Percentiles rank a stretch among this genome's conserved stretches.
Conservation (phyloP, 2,329 filamentous ascomycete genomes). For the Ophiostoma sp. region DNA sequence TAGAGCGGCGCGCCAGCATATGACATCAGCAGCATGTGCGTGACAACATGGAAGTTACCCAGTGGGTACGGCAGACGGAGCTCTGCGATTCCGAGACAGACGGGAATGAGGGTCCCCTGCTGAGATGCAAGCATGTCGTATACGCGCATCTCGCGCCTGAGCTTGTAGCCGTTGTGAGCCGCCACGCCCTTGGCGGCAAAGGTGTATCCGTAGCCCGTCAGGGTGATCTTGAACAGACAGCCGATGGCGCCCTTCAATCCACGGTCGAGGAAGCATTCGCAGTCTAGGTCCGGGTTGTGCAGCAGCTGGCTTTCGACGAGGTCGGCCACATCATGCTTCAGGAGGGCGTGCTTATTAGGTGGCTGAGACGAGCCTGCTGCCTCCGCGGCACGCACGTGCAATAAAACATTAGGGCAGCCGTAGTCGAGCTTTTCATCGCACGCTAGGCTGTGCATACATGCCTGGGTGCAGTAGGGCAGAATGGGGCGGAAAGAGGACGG, state of each 20-base stretch:
- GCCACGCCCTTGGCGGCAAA: conserved; percentile 22
- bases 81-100: conserved; percentile 20
- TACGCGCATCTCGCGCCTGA: conserved; percentile 19
- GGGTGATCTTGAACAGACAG: conserved; percentile 22
- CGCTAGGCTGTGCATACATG: conserved; percentile 21
- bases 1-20: conserved; percentile 22
- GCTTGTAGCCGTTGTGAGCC: conserved; percentile 9
- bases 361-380: too few relatives aligned
- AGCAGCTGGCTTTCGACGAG: conserved; percentile 17
- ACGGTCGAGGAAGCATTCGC: conserved; percentile 12
- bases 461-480: conserved; percentile 22
- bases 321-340: conserved; percentile 8
- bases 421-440: conserved; percentile 15
- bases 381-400: neutral
- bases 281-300: conserved; percentile 20
- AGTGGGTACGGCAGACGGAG: conserved; percentile 22
- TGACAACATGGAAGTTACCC: conserved; percentile 17
- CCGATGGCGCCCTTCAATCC: conserved; percentile 22
- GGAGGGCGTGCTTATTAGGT: too few relatives aligned
- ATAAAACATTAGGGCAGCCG: conserved; percentile 19
- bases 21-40: conserved; percentile 27
- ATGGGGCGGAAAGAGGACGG: conserved; percentile 19
- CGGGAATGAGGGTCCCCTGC: conserved; percentile 21
- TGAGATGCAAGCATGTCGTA: conserved; percentile 17
- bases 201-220: conserved; percentile 23